phyloP scores from a whole-genome alignment of 1,284 basidiomycete species.

The Agroathelia rolfsii region DNA sequence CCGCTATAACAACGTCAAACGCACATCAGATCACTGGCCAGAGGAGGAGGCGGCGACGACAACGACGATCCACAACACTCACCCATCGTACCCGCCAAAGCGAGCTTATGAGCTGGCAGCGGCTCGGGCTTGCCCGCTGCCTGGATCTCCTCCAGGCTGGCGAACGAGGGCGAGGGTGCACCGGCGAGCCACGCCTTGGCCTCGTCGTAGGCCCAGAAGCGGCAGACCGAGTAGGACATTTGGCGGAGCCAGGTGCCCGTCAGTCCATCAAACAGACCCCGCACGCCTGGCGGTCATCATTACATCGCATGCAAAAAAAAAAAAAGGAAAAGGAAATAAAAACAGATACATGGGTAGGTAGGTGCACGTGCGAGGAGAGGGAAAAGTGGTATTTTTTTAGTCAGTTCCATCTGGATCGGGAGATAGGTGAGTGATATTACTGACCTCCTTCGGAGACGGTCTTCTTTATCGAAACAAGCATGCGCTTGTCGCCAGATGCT shows the following conservation, averaged over 20 bases:
- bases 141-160: conserved; percentile 11
- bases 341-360: neutral
- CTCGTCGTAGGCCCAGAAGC: conserved; percentile 91
- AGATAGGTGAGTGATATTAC: conserved; percentile 10
- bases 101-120: conserved; percentile 78
- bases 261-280: conserved; percentile 81
- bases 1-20: conserved; percentile 35
- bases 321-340: conserved; percentile 1
- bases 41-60: too few relatives aligned
- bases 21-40: neutral
- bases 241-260: conserved; percentile 85
- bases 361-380: conserved; percentile 1
- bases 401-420: too few relatives aligned
- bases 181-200: conserved; percentile 72
- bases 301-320: conserved; percentile 1
- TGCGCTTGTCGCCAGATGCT: conserved; percentile 80
- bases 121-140: conserved; percentile 46
- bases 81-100: conserved; percentile 76
- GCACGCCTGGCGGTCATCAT: conserved; percentile 31
- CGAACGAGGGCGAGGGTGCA: conserved; percentile 16
- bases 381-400: conserved; percentile 17
- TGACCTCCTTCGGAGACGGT: conserved; percentile 61
- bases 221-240: conserved; percentile 88
- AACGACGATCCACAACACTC: too few relatives aligned
- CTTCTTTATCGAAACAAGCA: conserved; percentile 72